These are phyloP conservation scores for Vigna radiata DNA, from an alignment of 306 rosid genomes.

Conservation along the genomic window DNA sequence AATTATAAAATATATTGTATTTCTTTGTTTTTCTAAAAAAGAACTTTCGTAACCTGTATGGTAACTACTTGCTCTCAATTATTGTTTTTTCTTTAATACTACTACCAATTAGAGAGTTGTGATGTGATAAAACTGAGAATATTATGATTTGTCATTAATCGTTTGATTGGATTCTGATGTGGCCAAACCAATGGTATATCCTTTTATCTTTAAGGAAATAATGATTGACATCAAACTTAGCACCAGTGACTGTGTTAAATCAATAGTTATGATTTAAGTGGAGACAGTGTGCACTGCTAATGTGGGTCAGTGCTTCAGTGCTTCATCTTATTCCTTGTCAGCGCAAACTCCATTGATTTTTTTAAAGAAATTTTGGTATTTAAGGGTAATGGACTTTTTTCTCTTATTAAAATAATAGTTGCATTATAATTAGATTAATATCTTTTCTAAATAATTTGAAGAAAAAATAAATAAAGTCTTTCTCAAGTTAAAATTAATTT, in stretches of 20 bases:
- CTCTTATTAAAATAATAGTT: no score
- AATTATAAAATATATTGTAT: no score
- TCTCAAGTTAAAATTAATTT: no score
- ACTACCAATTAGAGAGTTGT: neutral
- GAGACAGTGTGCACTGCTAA: neutral
- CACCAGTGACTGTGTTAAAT: neutral
- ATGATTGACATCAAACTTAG: neutral
- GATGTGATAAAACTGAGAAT: neutral
- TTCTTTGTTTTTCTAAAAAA: no score
- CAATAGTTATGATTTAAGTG: slow-evolving; percentile 12
- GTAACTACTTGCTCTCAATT: slow-evolving; percentile 37
- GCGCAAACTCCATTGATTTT: no score
- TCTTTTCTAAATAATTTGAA: no score
- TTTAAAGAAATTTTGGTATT: no score
- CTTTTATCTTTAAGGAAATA: neutral
- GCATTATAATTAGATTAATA: no score
- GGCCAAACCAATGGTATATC: neutral
- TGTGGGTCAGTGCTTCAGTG: no score
- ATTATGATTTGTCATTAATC: neutral
- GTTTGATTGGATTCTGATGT: neutral
- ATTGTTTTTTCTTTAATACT: neutral
- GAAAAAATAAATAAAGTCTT: no score
- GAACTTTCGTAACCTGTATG: neutral
- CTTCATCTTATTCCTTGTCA: no score
- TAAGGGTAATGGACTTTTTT: no score